A percentile compares a stretch with the other conserved stretches of the same genome.
Conservation (phyloP, 73 alveolate genomes). For the Tetrahymena elliotti region DNA sequence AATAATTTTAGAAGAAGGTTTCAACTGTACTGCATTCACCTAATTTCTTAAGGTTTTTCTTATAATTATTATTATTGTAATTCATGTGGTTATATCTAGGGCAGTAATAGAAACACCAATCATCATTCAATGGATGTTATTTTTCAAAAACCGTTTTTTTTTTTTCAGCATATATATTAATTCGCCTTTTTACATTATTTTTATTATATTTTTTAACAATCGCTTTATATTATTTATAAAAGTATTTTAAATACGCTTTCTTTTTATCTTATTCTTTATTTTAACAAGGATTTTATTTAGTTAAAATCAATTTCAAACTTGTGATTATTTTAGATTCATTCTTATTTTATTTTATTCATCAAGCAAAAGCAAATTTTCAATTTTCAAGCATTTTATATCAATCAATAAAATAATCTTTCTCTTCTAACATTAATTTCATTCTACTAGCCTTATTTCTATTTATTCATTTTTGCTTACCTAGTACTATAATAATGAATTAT, state of each 20-base stretch:
- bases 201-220: not conserved
- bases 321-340: not conserved
- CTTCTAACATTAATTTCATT: not conserved
- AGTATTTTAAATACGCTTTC: not conserved
- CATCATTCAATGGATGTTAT: not conserved
- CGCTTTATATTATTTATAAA: not conserved
- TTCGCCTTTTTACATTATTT: not conserved
- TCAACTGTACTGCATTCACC: constrained; percentile 40
- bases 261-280: not conserved
- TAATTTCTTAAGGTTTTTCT: constrained; percentile 5
- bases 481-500: too few species aligned
- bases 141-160: not conserved
- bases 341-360: not conserved
- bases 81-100: constrained; percentile 13
- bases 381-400: not conserved
- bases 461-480: not conserved
- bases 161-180: not conserved
- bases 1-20: constrained; percentile 5
- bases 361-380: not conserved
- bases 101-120: constrained; percentile 43
- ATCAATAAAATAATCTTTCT: not conserved
- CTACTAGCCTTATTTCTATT: not conserved
- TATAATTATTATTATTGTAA: constrained; percentile 10
- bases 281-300: not conserved
- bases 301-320: not conserved